phyloP scores from a whole-genome alignment of 2,329 filamentous ascomycete genomes.

The Neonectria coccinea region DNA sequence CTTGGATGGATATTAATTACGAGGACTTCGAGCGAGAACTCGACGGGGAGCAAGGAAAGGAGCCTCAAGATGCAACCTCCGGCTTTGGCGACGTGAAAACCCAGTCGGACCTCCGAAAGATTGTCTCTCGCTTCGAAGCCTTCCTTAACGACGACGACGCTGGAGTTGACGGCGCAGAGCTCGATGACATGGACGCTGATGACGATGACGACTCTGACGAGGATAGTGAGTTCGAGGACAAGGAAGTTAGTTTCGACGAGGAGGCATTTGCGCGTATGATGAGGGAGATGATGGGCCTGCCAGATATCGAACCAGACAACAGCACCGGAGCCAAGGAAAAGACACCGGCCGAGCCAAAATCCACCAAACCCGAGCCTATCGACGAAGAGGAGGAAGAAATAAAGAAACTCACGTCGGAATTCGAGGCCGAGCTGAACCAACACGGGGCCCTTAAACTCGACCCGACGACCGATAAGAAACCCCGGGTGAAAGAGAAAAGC shows the following conservation, averaged over 20 bases:
- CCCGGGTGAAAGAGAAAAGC: slow-evolving; percentile 47
- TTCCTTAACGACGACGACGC: slow-evolving; percentile 90
- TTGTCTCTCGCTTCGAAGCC: slow-evolving; percentile 92
- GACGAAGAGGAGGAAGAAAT: slow-evolving; percentile 72
- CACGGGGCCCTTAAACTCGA: slow-evolving; percentile 74
- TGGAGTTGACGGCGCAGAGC: slow-evolving; percentile 80
- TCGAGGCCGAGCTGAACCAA: slow-evolving; percentile 78
- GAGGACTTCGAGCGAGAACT: slow-evolving; percentile 89
- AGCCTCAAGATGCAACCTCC: slow-evolving; percentile 49
- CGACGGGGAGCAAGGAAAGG: slow-evolving; percentile 58
- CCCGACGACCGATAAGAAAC: slow-evolving; percentile 48
- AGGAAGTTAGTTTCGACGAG: slow-evolving; percentile 84
- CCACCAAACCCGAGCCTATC: slow-evolving; percentile 47
- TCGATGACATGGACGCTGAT: slow-evolving; percentile 77
- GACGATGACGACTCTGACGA: slow-evolving; percentile 64
- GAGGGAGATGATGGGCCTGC: slow-evolving; percentile 87
- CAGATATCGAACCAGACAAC: slow-evolving; percentile 40
- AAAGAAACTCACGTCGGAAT: slow-evolving; percentile 71
- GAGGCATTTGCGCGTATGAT: slow-evolving; percentile 88
- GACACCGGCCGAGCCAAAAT: neutral
- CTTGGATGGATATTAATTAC: slow-evolving; percentile 93
- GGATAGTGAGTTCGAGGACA: slow-evolving; percentile 75
- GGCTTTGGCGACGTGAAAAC: slow-evolving; percentile 74
- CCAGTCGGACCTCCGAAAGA: slow-evolving; percentile 85
- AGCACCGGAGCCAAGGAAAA: slow-evolving; percentile 14